These are phyloP conservation scores for Camellia lanceoleosa DNA, from an alignment of 148 eudicot species.

Conservation along the genomic window DNA sequence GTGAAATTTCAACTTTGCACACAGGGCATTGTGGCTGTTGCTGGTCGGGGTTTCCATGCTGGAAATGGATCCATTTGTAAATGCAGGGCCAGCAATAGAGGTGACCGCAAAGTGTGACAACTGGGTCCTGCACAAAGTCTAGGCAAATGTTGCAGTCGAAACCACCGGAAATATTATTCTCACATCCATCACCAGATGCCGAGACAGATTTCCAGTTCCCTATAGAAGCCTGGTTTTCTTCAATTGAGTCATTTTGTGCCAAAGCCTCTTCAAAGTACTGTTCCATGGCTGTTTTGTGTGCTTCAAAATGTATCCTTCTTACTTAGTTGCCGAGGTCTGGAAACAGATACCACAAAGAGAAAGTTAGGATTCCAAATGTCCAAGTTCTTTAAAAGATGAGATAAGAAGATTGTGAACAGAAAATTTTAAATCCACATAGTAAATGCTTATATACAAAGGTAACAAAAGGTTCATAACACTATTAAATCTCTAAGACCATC, in stretches of 20 bases:
- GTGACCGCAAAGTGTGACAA: conserved; percentile 86
- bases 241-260: neutral
- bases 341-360: neutral
- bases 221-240: conserved; percentile 14
- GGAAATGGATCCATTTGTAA: conserved; percentile 69
- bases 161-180: conserved; percentile 36
- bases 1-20: conserved; percentile 63
- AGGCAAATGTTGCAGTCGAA: conserved; percentile 92
- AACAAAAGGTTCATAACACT: neutral
- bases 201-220: conserved; percentile 31
- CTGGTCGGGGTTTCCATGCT: conserved; percentile 22
- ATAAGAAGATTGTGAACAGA: too few relatives aligned
- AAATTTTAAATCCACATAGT: too few relatives aligned
- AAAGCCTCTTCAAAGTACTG: conserved; percentile 33
- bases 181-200: conserved; percentile 20
- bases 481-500: too few relatives aligned
- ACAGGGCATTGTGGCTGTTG: conserved; percentile 73
- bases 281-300: conserved; percentile 30
- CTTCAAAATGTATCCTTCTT: neutral
- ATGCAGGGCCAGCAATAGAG: conserved; percentile 98
- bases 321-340: conserved; percentile 11
- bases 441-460: neutral
- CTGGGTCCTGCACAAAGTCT: conserved; percentile 76
- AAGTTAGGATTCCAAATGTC: neutral
- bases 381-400: too few relatives aligned